Conservation (phyloP, 345 rosid species). For the Carallia pectinifolia region DNA sequence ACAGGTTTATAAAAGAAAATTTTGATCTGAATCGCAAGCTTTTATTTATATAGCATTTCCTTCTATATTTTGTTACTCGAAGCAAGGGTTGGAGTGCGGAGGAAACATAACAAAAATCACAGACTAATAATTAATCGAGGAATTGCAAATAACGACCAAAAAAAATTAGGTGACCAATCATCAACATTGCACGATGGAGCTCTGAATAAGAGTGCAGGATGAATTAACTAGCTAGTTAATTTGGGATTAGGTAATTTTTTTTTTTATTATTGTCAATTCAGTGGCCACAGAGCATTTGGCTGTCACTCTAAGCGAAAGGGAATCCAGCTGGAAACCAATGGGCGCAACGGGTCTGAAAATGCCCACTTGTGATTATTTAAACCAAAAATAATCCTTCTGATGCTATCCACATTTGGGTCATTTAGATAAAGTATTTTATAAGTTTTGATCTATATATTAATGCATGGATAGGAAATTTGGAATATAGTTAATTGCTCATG, state of each 20-base stretch:
- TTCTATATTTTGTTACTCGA: neutral
- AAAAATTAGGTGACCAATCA: neutral
- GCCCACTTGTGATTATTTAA: neutral
- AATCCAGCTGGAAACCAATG: conserved; percentile 30
- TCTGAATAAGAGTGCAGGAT: too few relatives aligned
- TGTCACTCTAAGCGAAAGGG: conserved; percentile 29
- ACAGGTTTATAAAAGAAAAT: too few relatives aligned
- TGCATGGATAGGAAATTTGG: too few relatives aligned
- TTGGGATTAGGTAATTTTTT: conserved; percentile 7
- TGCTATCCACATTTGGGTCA: neutral
- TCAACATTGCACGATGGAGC: too few relatives aligned
- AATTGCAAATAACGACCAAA: neutral
- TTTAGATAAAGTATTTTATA: neutral
- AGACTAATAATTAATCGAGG: neutral
- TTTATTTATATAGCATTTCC: neutral
- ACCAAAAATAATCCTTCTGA: neutral
- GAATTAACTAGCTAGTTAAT: neutral
- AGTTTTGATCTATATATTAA: too few relatives aligned
- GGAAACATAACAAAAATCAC: neutral
- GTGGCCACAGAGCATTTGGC: neutral
- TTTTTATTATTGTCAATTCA: neutral
- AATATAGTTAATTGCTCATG: too few relatives aligned
- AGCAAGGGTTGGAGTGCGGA: neutral
- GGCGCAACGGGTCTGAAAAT: neutral
- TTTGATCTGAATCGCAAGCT: too few relatives aligned